Conservation (phyloP, 2,329 filamentous ascomycete genomes). For the Cytospora leucostoma region DNA sequence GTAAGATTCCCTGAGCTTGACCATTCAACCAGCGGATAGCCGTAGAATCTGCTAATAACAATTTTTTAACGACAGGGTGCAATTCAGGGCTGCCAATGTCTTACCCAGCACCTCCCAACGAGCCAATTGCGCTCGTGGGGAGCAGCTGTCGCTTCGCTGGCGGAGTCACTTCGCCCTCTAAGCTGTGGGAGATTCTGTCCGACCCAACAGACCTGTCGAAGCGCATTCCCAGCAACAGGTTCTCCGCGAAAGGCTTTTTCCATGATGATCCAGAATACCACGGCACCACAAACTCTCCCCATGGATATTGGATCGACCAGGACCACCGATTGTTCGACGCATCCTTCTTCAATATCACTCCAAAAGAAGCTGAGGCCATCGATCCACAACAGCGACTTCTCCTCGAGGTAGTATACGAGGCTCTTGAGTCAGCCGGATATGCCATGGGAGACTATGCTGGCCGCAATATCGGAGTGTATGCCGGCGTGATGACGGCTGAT, state of each 20-base stretch:
- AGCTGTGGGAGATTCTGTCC: conserved; percentile 37
- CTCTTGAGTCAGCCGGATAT: conserved; percentile 41
- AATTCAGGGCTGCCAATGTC: conserved; percentile 5
- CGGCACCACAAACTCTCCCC: conserved; percentile 37
- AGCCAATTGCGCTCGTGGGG: conserved; percentile 36
- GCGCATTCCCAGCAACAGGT: conserved; percentile 33
- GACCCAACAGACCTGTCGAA: conserved; percentile 34
- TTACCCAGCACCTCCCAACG: conserved; percentile 26
- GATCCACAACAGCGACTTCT: conserved; percentile 40
- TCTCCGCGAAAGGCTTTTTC: conserved; percentile 36
- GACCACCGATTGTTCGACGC: conserved; percentile 38
- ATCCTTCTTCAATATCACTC: conserved; percentile 43
- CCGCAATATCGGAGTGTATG: conserved; percentile 44
- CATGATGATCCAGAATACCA: conserved; percentile 38
- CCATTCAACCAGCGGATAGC: neutral
- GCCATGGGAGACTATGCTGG: conserved; percentile 37
- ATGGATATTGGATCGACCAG: conserved; percentile 38
- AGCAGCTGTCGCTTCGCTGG: conserved; percentile 40
- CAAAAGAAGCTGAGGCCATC: conserved; percentile 42
- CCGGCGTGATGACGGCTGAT: conserved; percentile 42
- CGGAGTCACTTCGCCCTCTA: conserved; percentile 34
- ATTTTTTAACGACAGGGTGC: neutral
- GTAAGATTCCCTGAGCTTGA: neutral
- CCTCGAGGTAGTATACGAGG: conserved; percentile 42
- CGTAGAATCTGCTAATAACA: neutral